Evolutionary conservation across 345 rosid species (phyloP).

Genomic region (Citrus medica): DNA sequence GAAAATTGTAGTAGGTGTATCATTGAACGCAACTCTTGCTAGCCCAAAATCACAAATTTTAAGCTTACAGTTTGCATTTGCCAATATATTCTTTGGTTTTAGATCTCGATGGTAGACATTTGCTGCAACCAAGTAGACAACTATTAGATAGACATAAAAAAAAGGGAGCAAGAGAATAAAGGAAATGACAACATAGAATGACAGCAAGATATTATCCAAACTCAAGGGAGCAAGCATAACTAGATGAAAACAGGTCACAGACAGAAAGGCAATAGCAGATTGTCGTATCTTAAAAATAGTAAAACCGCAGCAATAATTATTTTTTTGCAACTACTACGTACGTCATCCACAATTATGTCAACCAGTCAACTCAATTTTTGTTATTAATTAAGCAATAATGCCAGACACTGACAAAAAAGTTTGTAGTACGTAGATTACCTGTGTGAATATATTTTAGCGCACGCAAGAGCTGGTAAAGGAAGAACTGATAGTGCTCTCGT

Average conservation of each 20-base stretch:
- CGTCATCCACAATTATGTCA: background rate
- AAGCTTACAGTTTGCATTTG: constrained; percentile 96
- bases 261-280: background rate
- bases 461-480: constrained; percentile 88
- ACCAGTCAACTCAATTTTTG: background rate
- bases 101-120: constrained; percentile 92
- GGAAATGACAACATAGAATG: background rate
- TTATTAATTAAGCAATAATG: background rate
- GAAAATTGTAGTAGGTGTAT: constrained; percentile 80
- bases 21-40: constrained; percentile 94
- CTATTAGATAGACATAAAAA: constrained; percentile 3
- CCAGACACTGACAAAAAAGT: background rate
- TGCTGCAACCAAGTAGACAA: constrained; percentile 56
- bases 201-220: background rate
- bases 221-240: background rate
- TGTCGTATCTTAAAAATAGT: constrained; percentile 1
- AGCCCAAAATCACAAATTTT: constrained; percentile 96
- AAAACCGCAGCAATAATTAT: background rate
- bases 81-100: constrained; percentile 94
- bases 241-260: background rate
- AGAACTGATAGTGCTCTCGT: constrained; percentile 90
- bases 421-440: constrained; percentile 36
- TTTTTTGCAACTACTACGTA: background rate
- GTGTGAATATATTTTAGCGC: constrained; percentile 92
- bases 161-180: background rate